Percentiles rank a stretch among this genome's conserved stretches.
These are phyloP conservation scores for Candida sp. DNA, from an alignment of 1,139 yeast species.

Conservation along the genomic window DNA sequence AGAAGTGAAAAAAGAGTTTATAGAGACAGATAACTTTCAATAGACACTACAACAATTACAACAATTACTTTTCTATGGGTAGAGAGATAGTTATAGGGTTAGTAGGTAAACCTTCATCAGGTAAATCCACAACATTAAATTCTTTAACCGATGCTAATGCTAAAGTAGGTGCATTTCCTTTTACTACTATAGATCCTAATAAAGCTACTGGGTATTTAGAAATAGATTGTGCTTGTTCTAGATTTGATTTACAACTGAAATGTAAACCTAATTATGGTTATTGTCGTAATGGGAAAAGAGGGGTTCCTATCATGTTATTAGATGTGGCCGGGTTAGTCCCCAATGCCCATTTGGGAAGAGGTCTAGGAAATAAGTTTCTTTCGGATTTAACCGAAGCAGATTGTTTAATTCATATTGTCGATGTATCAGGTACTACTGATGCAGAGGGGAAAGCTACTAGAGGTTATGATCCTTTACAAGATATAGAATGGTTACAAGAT, in stretches of 20 bases:
- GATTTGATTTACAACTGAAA: conserved; percentile 55
- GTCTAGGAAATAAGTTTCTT: conserved; percentile 90
- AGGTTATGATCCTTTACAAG: conserved; percentile 91
- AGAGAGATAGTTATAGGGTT: conserved; percentile 90
- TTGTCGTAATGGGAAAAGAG: conserved; percentile 81
- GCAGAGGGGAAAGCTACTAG: conserved; percentile 93
- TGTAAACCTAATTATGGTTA: conserved; percentile 97
- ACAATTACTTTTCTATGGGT: too few relatives aligned
- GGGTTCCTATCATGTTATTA: conserved; percentile 81
- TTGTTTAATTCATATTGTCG: conserved; percentile 94
- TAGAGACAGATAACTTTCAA: neutral
- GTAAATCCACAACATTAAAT: conserved; percentile 80
- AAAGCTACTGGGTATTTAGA: conserved; percentile 91
- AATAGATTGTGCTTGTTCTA: conserved; percentile 84
- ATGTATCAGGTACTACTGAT: conserved; percentile 94
- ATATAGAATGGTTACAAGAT: conserved; percentile 94
- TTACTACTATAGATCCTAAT: conserved; percentile 96
- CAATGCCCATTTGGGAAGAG: conserved; percentile 84
- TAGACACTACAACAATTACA: neutral
- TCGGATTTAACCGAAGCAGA: conserved; percentile 97
- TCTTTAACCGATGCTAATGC: conserved; percentile 94
- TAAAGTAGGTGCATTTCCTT: conserved; percentile 93
- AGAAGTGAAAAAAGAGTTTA: neutral
- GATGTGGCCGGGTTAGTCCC: conserved; percentile 98
- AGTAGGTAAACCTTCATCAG: conserved; percentile 96